Base-by-base conservation (phyloP, 805 yeast species). In the Myxozyma melibiosi region DNA sequence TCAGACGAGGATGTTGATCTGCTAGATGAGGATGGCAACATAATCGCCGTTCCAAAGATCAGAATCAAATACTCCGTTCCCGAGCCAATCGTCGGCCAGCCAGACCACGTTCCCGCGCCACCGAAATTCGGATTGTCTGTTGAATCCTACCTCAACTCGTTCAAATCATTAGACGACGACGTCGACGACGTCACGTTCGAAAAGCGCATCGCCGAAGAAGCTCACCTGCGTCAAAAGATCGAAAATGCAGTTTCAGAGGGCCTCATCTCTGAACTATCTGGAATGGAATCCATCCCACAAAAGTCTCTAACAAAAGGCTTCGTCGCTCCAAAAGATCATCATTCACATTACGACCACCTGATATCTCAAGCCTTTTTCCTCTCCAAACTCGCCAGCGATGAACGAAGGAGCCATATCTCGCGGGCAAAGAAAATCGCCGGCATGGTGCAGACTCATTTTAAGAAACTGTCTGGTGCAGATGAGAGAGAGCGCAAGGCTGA, bases 361-460 rank as follows among this genome's bases (percentile, higher is more conserved):
- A 70, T 90, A 0, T 80, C 84, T 0, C 98, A 92, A 62, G 95
- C 91, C 1, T 69, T 84, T 27, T 78, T 82, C 42, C 80, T 89
- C 64, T 80, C 96, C 4, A 85, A 82, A 62, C 71, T 88, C 9
- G 83, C 90, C 58, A 82, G 80, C 49, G 91, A 85, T 59, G 78
- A 81, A 55, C 78, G 88, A 54, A 82, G 77, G 55, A 79, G 80
- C 25, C 87, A 86, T 61, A 80, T 83, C 14, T 80, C 85, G n/a
- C 78, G 84, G 63, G 83, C 89, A 1, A 81, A 83, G 65, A 87
- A 83, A 62, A 80, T 90, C 4, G 85, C 97, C 0, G 84, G 78
- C 44, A 87, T 90, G 88, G 76, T 94, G 20, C 97, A 92, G 60
- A 83, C 79, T 46, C 91, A 94, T 74, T 92, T 90, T 76, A 87